A percentile compares a stretch with the other conserved stretches of the same genome.
Conservation (phyloP, 2,329 filamentous ascomycete genomes). For the Pseudonectria foliicola region DNA sequence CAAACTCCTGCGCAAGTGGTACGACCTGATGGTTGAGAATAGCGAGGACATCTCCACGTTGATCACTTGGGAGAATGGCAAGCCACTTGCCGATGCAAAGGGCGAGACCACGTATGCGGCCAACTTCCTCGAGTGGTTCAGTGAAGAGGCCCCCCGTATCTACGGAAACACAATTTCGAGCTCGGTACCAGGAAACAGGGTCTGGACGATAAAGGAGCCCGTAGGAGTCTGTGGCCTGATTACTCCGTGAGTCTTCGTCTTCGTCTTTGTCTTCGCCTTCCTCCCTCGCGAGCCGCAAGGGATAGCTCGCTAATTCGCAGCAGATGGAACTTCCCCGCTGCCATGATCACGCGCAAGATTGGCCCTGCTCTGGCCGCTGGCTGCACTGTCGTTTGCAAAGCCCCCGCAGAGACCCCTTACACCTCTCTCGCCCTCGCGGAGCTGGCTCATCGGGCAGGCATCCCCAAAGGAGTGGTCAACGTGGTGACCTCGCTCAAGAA, state of each 20-base stretch:
- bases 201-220: slow-evolving; percentile 74
- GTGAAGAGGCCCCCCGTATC: slow-evolving; percentile 65
- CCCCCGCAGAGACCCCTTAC: slow-evolving; percentile 86
- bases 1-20: slow-evolving; percentile 71
- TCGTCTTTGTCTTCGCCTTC: too few relatives aligned
- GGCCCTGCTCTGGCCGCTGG: slow-evolving; percentile 81
- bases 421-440: slow-evolving; percentile 83
- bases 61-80: slow-evolving; percentile 88
- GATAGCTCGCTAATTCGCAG: neutral
- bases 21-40: slow-evolving; percentile 72
- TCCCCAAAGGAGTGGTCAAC: slow-evolving; percentile 87
- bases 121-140: slow-evolving; percentile 75
- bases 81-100: slow-evolving; percentile 68
- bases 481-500: slow-evolving; percentile 74
- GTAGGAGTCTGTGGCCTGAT: slow-evolving; percentile 78
- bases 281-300: neutral
- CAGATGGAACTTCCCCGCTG: slow-evolving; percentile 80
- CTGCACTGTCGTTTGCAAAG: slow-evolving; percentile 89
- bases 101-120: slow-evolving; percentile 68
- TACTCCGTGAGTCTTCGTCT: slow-evolving; percentile 52
- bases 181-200: slow-evolving; percentile 62
- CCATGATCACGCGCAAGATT: slow-evolving; percentile 67
- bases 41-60: slow-evolving; percentile 72
- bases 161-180: slow-evolving; percentile 72
- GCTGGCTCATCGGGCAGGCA: slow-evolving; percentile 76